These are phyloP conservation scores for Penstemon davidsonii DNA, from an alignment of 257 asterid genomes.

Conservation along the genomic window DNA sequence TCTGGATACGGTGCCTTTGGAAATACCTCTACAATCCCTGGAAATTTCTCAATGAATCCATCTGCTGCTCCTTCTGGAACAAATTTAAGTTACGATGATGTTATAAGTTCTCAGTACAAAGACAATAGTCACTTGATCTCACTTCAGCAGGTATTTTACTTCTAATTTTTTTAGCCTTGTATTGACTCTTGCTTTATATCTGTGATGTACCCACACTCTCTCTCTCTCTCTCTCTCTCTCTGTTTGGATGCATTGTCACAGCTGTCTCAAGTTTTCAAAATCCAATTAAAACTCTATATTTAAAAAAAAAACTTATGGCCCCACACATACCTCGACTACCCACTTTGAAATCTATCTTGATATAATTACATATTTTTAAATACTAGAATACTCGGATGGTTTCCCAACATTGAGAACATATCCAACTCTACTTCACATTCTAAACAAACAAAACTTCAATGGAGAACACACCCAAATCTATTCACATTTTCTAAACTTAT, in stretches of 20 bases:
- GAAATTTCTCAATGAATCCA: conserved; percentile 60
- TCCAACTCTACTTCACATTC: too few relatives aligned
- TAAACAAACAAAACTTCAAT: too few relatives aligned
- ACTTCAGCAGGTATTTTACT: conserved; percentile 71
- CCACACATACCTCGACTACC: too few relatives aligned
- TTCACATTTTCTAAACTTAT: too few relatives aligned
- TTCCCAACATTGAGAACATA: too few relatives aligned
- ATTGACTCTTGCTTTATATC: neutral
- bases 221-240: neutral
- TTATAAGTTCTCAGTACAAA: conserved; percentile 86
- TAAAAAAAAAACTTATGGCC: too few relatives aligned
- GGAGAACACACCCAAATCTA: too few relatives aligned
- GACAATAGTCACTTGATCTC: conserved; percentile 69
- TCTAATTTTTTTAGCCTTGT: neutral
- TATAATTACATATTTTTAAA: too few relatives aligned
- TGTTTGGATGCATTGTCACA: neutral
- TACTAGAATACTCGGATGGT: too few relatives aligned
- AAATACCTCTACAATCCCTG: conserved; percentile 38
- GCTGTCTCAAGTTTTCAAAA: neutral
- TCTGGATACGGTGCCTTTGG: conserved; percentile 60
- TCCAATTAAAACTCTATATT: too few relatives aligned
- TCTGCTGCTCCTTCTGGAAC: conserved; percentile 74
- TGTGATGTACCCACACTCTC: neutral
- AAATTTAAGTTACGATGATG: conserved; percentile 65
- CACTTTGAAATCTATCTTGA: too few relatives aligned